Base-by-base conservation (phyloP, 768 basidiomycete genomes). In the Mycena alexandri region DNA sequence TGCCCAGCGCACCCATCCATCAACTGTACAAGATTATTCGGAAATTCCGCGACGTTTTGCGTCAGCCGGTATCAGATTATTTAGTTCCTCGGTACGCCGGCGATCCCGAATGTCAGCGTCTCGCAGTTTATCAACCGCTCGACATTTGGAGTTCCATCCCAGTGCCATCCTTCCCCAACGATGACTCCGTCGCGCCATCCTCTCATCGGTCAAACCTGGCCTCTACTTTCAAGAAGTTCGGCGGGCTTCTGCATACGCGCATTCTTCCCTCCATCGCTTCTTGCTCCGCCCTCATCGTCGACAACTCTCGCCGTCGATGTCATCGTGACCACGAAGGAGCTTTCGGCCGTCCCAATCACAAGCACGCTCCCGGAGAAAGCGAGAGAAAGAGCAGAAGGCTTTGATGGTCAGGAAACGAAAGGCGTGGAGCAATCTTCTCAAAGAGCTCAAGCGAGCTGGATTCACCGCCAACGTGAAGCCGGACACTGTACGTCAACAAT, bases 41-140 rank as follows among this genome's bases (percentile, higher is more conserved):
- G 57, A 98, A 95, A 81, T 97, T 96, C 83, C 89, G 95, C n/a
- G 92, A 94, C 48, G 77, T 94, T 24, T 83, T 99, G n/a, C 88
- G 90, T 50, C 89, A 93, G 75, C 91, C 96, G 9, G 81, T 89
- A 52, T 64, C 73, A 16, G 76, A 76, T n/a, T 79, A 78, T 43
- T 75, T 91, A 54, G 76, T 70, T 38, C 79, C 79, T 6, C 69
- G 76, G 19, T 74, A 77, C 12, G 78, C 83, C 17, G 80, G 75
- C 22, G 78, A 81, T 38, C 65, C 74, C 1, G 86, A 87, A 73
- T 69, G 70, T 16, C 72, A 77, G 54, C 63, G 71, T 10, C 59
- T 74, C 10, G 47, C 56, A 38, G 33, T 61, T 24, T 61, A 43
- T 58, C 67, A 24, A n/a, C 52, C 56, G 17, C 42, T 34, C 46